Evolutionary conservation across 1,139 yeast species (phyloP), one percentile per base, ranked within the genome.

Genomic region (Suhomyces maxii): DNA sequence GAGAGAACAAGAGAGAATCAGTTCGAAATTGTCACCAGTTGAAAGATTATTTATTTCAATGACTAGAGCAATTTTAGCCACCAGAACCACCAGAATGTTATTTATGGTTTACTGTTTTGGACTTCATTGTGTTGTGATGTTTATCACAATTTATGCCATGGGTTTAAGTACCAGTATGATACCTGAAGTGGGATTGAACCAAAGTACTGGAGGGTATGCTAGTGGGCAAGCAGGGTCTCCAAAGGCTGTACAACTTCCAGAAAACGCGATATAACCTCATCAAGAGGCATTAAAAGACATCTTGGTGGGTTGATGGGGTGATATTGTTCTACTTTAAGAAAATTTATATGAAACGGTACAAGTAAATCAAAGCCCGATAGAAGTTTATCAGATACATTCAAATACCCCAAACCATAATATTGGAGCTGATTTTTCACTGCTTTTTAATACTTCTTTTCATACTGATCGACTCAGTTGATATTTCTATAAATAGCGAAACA

Each of bases 21-120:
- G 79, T 46, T 83, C 90, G 8, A 77, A 80, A 48, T 74, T 90
- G 62, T 84, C 93, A 1, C 89, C 95, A 3, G 60, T 87, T 45
- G 97, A 93, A 56, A 73, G 95, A 47, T 69, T 88, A n/a, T 86
- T 88, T 52, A 80, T 87, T 48, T 80, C 85, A 38, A 74, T 88
- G 52, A 86, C 96, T 2, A 75, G 89, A 54, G 80, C 89, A 0
- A 79, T 90, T 12, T 69, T 89, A 50, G 87, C 91, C 11, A 88
- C 89, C 42, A 75, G 88, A 52, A 68, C 82, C 13, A 84, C 95
- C 11, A 68, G 97, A 56, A 79, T 84, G 76, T 62, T 88, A 33
- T 89, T 90, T 63, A 73, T 88, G 49, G 71, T 76, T 3, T 93
- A 93, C 64, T 86, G 95, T 57, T 58, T 83, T 12, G 86, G 86